Evolutionary conservation across 2,329 filamentous ascomycete genomes (phyloP).

Genomic region (Acarospora socialis): DNA sequence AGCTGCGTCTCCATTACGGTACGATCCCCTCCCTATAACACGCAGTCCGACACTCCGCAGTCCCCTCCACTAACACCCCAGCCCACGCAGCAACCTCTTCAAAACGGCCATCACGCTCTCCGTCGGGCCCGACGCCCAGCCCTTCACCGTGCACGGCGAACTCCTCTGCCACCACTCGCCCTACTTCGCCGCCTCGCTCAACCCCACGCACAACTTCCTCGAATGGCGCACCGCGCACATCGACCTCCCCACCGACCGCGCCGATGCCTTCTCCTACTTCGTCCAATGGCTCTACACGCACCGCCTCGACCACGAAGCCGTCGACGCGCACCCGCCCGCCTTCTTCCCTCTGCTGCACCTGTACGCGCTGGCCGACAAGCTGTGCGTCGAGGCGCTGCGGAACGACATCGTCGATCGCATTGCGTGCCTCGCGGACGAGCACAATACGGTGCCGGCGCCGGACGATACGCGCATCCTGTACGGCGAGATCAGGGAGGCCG

Average conservation of each 20-base stretch:
- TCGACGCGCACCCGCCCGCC: conserved; percentile 11
- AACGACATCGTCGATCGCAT: conserved; percentile 12
- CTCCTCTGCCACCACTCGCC: conserved; percentile 33
- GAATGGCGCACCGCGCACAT: conserved; percentile 31
- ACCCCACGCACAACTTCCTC: conserved; percentile 26
- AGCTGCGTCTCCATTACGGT: not conserved
- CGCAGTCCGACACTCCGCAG: conserved; percentile 6
- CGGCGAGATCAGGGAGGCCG: conserved; percentile 6
- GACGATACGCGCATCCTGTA: conserved; percentile 12
- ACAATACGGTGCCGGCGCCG: conserved; percentile 13
- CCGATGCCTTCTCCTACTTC: conserved; percentile 35
- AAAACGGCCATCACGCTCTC: conserved; percentile 26
- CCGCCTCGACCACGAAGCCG: conserved; percentile 12
- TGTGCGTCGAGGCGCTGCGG: conserved; percentile 7
- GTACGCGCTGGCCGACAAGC: conserved; percentile 11
- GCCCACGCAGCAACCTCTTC: conserved; percentile 25
- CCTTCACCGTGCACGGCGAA: conserved; percentile 34
- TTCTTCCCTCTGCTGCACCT: conserved; percentile 13
- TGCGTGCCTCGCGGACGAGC: conserved; percentile 11
- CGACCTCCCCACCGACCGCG: conserved; percentile 29
- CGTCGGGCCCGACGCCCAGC: conserved; percentile 26
- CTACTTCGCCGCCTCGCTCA: conserved; percentile 38
- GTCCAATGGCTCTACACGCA: conserved; percentile 38
- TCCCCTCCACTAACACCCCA: conserved; percentile 7
- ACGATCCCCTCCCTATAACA: not conserved